These are phyloP conservation scores for Hypoxylon lenormandii DNA, from an alignment of 495 filamentous ascomycete species.

Conservation along the genomic window DNA sequence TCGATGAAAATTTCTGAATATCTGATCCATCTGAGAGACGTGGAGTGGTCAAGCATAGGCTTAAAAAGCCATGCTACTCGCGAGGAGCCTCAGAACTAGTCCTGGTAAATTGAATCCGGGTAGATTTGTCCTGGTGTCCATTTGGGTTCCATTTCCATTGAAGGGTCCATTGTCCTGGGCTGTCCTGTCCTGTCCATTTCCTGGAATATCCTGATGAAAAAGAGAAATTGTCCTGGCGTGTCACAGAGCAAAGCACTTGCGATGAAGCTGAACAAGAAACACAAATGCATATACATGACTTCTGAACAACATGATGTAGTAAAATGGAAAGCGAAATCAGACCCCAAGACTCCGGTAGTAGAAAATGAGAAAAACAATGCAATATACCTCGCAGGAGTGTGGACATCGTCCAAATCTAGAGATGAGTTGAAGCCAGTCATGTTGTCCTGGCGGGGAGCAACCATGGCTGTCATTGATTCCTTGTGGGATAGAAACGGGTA, in stretches of 20 bases:
- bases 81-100: conserved; percentile 36
- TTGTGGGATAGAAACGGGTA: conserved; percentile 41
- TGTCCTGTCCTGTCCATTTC: conserved; percentile 37
- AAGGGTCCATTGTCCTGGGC: conserved; percentile 27
- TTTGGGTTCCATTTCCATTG: conserved; percentile 45
- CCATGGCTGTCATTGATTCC: conserved; percentile 59
- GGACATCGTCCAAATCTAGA: conserved; percentile 65
- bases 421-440: conserved; percentile 63
- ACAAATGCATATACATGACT: conserved; percentile 43
- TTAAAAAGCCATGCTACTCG: conserved; percentile 3
- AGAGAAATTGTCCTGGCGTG: conserved; percentile 34
- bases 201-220: conserved; percentile 33
- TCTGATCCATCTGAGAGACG: conserved; percentile 47
- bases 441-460: conserved; percentile 58
- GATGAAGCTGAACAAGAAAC: conserved; percentile 18
- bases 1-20: conserved; percentile 32
- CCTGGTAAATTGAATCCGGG: conserved; percentile 20
- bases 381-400: conserved; percentile 67
- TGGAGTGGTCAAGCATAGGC: conserved; percentile 34
- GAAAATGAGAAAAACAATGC: conserved; percentile 51
- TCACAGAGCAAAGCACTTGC: conserved; percentile 47
- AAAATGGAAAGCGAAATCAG: conserved; percentile 21
- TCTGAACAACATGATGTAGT: neutral
- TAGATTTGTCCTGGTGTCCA: conserved; percentile 29
- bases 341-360: conserved; percentile 47